These are phyloP conservation scores for Phyllosticta ampelicida DNA, from an alignment of 2,329 filamentous ascomycete genomes.

Conservation along the genomic window DNA sequence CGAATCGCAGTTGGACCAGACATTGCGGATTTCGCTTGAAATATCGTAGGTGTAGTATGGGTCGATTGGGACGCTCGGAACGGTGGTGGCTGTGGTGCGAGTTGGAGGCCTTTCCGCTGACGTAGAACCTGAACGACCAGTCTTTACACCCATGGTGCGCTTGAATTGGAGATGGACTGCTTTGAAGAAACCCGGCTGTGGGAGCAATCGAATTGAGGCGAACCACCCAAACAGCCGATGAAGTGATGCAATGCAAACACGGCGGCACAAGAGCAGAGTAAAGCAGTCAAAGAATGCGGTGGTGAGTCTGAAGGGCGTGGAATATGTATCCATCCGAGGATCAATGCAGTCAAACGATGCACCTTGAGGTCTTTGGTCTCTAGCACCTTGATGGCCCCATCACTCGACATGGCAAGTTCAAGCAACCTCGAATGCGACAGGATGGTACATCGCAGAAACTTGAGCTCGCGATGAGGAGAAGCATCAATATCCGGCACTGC, in stretches of 20 bases:
- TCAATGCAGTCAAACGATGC: not conserved
- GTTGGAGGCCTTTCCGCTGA: not conserved
- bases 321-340: not conserved
- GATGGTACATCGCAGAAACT: no score
- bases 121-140: not conserved
- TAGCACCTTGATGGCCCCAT: slow-evolving; percentile 9
- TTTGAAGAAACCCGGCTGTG: no score
- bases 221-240: not conserved
- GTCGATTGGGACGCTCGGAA: not conserved
- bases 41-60: slow-evolving; percentile 5
- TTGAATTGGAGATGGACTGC: not conserved
- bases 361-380: slow-evolving; percentile 7
- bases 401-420: not conserved
- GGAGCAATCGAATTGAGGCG: not conserved
- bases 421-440: no score
- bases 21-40: not conserved
- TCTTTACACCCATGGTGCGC: not conserved
- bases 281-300: not conserved
- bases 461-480: no score
- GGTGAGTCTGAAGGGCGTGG: not conserved
- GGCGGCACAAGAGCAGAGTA: not conserved
- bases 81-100: not conserved
- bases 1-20: slow-evolving; percentile 2
- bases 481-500: no score
- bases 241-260: not conserved